Evolutionary conservation across 495 filamentous ascomycete genomes (phyloP).

Genomic region (Hypomontagnella monticulosa): DNA sequence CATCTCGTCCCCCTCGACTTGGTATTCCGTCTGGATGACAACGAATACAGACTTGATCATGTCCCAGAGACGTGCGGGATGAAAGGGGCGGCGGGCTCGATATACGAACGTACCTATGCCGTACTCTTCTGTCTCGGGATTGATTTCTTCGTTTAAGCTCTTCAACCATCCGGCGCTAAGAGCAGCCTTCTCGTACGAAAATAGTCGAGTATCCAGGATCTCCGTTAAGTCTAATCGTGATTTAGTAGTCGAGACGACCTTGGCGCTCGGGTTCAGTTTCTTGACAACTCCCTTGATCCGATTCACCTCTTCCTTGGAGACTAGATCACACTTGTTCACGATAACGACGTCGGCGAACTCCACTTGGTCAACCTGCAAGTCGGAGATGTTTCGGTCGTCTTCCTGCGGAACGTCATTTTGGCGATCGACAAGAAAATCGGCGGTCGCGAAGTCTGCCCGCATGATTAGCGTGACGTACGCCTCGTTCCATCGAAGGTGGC

Average conservation of each 20-base stretch:
- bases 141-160: constrained; percentile 47
- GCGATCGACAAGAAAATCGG: constrained; percentile 65
- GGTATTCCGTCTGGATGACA: constrained; percentile 57
- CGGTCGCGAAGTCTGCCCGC: constrained; percentile 67
- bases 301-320: constrained; percentile 49
- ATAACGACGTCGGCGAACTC: constrained; percentile 70
- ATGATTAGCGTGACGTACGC: no score
- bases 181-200: constrained; percentile 44
- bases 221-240: constrained; percentile 59
- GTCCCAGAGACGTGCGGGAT: constrained; percentile 59
- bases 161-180: constrained; percentile 42
- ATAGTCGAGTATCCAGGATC: constrained; percentile 61
- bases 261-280: constrained; percentile 62
- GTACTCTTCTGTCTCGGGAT: constrained; percentile 68
- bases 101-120: constrained; percentile 68
- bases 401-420: constrained; percentile 54
- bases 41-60: constrained; percentile 63
- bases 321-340: constrained; percentile 60
- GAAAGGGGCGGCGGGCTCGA: constrained; percentile 61
- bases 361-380: constrained; percentile 70
- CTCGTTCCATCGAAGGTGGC: no score
- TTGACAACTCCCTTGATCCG: constrained; percentile 57
- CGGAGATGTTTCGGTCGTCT: constrained; percentile 68
- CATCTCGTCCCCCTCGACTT: constrained; percentile 50
- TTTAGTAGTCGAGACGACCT: constrained; percentile 58